Evolutionary conservation across 2,329 filamentous ascomycete species (phyloP).

Genomic region (Cyclaneusma minus): DNA sequence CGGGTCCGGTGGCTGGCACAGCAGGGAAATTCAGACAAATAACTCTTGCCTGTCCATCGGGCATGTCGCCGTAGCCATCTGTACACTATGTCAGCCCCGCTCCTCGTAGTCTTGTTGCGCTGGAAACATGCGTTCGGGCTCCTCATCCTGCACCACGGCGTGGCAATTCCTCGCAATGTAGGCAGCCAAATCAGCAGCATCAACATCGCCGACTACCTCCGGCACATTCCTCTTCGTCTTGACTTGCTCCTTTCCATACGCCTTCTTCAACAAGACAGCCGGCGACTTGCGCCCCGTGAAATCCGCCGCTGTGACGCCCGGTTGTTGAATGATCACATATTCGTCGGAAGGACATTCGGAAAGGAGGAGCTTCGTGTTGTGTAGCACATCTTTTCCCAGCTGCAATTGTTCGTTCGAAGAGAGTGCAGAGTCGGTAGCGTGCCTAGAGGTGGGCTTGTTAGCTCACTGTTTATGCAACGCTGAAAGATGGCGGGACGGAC

Average conservation of each 20-base stretch:
- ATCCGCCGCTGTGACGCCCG: conserved; percentile 56
- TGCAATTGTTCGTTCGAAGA: conserved; percentile 1
- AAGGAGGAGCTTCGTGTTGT: too few species aligned
- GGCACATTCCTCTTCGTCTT: too few species aligned
- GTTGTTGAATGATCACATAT: conserved; percentile 68
- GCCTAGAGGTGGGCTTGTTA: conserved; percentile 1
- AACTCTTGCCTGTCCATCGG: too few species aligned
- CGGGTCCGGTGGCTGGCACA: conserved; percentile 20
- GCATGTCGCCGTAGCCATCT: too few species aligned
- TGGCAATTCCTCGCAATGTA: conserved; percentile 30
- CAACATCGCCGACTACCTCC: conserved; percentile 33
- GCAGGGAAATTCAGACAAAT: too few species aligned
- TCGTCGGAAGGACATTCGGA: conserved; percentile 53
- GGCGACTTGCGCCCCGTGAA: conserved; percentile 46
- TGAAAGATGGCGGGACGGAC: conserved; percentile 34
- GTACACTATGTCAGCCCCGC: too few species aligned
- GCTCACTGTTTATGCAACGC: conserved; percentile 1
- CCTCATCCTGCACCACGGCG: conserved; percentile 23
- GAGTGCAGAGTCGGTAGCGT: conserved; percentile 1
- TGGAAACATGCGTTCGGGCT: too few species aligned
- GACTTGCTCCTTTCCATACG: too few species aligned
- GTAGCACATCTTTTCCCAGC: too few species aligned
- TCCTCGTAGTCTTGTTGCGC: too few species aligned
- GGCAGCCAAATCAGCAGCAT: conserved; percentile 24
- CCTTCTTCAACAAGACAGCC: too few species aligned